phyloP scores from a whole-genome alignment of 2,329 filamentous ascomycete genomes.

The Aspergillus viridinutans region DNA sequence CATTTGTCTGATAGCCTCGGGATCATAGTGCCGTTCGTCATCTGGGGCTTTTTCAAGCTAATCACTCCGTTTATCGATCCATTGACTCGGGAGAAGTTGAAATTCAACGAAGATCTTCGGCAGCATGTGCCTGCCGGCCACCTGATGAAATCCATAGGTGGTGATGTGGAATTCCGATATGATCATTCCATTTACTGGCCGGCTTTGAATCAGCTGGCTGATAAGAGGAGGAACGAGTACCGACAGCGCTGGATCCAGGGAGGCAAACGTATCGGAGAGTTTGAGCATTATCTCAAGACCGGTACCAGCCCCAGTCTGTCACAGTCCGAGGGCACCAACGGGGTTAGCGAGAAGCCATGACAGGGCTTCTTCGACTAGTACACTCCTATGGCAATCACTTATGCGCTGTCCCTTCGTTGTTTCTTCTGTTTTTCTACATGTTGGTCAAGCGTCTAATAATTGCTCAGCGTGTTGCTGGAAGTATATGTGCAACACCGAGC shows the following conservation, averaged over 20 bases:
- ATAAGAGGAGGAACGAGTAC: slow-evolving; percentile 60
- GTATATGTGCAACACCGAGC: not conserved
- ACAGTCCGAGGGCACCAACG: slow-evolving; percentile 20
- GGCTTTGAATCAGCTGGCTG: slow-evolving; percentile 67
- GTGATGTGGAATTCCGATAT: slow-evolving; percentile 84
- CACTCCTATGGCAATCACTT: not conserved
- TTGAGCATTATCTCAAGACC: slow-evolving; percentile 83
- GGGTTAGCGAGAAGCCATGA: slow-evolving; percentile 1
- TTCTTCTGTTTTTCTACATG: not conserved
- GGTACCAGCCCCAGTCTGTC: slow-evolving; percentile 42
- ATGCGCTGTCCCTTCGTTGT: not conserved
- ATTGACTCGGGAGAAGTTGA: slow-evolving; percentile 87
- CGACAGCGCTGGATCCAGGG: slow-evolving; percentile 70
- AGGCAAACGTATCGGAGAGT: slow-evolving; percentile 79
- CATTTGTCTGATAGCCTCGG: not conserved
- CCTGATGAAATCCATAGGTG: slow-evolving; percentile 73
- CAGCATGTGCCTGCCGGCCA: slow-evolving; percentile 77
- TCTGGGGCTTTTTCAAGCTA: slow-evolving; percentile 91
- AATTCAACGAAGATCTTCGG: slow-evolving; percentile 90
- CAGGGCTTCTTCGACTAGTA: not conserved
- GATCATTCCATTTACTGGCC: slow-evolving; percentile 89
- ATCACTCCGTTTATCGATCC: slow-evolving; percentile 97
- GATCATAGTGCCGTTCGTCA: slow-evolving; percentile 74
- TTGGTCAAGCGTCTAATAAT: not conserved
- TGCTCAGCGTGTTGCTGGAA: not conserved